Conservation (phyloP, 2,329 filamentous ascomycete species). For the Sporothrix pallida region DNA sequence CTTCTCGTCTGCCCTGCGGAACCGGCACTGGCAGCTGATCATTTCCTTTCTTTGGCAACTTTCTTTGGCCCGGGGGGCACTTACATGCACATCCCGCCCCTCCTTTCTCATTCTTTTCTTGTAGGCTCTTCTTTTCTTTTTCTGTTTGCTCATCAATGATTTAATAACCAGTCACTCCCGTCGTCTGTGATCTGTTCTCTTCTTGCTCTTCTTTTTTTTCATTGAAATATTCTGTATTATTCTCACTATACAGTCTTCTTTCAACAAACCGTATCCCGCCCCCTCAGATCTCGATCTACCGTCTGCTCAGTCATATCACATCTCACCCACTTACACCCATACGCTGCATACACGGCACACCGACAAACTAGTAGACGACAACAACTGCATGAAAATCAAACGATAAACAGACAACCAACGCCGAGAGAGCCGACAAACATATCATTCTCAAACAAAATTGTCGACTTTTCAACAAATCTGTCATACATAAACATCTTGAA, state of each 20-base stretch:
- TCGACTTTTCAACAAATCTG: too few species aligned
- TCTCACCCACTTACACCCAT: slow-evolving; percentile 9
- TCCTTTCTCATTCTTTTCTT: neutral
- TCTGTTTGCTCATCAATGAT: too few species aligned
- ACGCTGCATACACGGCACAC: neutral
- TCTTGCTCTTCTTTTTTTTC: neutral
- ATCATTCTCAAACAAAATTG: too few species aligned
- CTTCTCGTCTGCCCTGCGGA: too few species aligned
- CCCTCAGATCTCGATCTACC: neutral
- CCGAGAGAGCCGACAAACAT: neutral
- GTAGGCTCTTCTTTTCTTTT: neutral
- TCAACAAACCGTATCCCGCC: neutral
- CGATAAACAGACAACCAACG: neutral
- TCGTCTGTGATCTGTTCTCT: too few species aligned
- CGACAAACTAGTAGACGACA: neutral
- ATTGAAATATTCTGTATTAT: neutral
- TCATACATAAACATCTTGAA: too few species aligned
- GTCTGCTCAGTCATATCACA: neutral
- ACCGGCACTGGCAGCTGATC: too few species aligned
- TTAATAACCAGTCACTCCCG: too few species aligned
- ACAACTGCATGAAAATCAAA: neutral
- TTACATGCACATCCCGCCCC: neutral
- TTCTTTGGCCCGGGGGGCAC: too few species aligned
- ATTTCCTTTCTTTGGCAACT: too few species aligned
- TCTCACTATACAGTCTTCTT: neutral